Base-by-base conservation (phyloP, 1,284 basidiomycete genomes). In the Boletellus sp. region DNA sequence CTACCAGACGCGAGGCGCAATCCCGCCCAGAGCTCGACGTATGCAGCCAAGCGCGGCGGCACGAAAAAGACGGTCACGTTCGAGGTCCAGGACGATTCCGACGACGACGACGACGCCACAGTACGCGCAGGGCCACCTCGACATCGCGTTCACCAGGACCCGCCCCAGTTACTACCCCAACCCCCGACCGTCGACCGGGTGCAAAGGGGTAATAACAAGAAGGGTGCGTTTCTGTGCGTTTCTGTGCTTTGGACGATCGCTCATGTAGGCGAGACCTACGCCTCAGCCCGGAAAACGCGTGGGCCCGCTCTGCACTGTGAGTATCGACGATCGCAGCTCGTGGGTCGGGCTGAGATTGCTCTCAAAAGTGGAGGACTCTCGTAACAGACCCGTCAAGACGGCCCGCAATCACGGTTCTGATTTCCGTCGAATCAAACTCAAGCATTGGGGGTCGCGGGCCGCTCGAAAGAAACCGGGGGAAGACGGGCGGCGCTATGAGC, bases 41-140 rank as follows among this genome's bases (percentile, higher is more conserved):
- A 32, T 32, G 30, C 5, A 15, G 30, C 30, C 13, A 32, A 32
- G 30, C 30, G 30, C 30, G 30, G 30, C 30, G 13, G 30, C n/a
- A 36, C 49, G 16, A 44, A 35, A 51, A 37, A 42, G 49, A 32
- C 38, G n/a, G 64, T 68, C 28, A 41, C 35, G 12, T 66, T 64
- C 24, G 46, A 51, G 21, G 16, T 45, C n/a, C 30, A 15, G 38
- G 40, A 46, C 21, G 51, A 53, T 42, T 51, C 52, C 11, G 57
- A 54, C 28, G 61, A 54, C 43, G 62, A 65, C 15, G 33, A 47
- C 33, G 57, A 54, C 32, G 50, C 44, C 19, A 56, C 58, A 4
- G 52, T 59, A 8, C 54, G 47, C 24, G 50, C 47, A 16, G 50
- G n/a, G n/a, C 51, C 39, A 26, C 38, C 52, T 42, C 55, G 37